Evolutionary conservation across 2,329 filamentous ascomycete species (phyloP).

Genomic region (Penicillium digitatum): DNA sequence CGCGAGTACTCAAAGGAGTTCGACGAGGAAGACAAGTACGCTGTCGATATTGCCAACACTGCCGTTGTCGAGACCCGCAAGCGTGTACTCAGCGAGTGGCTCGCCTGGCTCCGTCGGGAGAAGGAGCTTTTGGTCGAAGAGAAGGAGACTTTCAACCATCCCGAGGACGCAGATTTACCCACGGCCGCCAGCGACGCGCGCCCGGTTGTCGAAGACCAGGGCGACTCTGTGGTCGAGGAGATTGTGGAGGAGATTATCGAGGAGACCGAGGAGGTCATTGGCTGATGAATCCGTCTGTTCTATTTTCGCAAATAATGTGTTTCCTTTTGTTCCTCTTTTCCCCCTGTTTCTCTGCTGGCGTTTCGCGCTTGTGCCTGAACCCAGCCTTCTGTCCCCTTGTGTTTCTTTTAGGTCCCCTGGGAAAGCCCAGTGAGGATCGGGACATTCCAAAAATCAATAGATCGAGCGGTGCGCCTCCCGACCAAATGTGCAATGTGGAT

Average conservation of each 20-base stretch:
- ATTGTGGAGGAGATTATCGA: constrained; percentile 78
- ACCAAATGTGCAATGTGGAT: constrained; percentile 30
- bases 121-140: constrained; percentile 70
- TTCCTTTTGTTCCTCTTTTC: constrained; percentile 26
- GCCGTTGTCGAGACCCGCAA: constrained; percentile 87
- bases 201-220: constrained; percentile 59
- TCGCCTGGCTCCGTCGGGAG: constrained; percentile 72
- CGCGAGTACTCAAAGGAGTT: constrained; percentile 94
- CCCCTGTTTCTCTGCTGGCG: constrained; percentile 23
- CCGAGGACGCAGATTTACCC: constrained; percentile 60
- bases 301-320: constrained; percentile 32
- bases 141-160: constrained; percentile 62
- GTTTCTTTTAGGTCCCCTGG: constrained; percentile 24
- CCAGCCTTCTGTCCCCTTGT: constrained; percentile 29
- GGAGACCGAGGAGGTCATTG: constrained; percentile 75
- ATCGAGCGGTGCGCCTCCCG: constrained; percentile 22
- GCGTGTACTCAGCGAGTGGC: constrained; percentile 80
- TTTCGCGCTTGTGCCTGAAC: constrained; percentile 20
- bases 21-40: constrained; percentile 90
- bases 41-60: constrained; percentile 87
- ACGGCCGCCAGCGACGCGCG: constrained; percentile 51
- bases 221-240: constrained; percentile 77
- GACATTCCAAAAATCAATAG: constrained; percentile 28
- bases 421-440: constrained; percentile 20
- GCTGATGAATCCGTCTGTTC: constrained; percentile 30